Percentiles rank a stretch among this genome's conserved stretches.
Evolutionary conservation across 2,329 filamentous ascomycete genomes (phyloP).

Genomic region (Penicillium vulpinum): DNA sequence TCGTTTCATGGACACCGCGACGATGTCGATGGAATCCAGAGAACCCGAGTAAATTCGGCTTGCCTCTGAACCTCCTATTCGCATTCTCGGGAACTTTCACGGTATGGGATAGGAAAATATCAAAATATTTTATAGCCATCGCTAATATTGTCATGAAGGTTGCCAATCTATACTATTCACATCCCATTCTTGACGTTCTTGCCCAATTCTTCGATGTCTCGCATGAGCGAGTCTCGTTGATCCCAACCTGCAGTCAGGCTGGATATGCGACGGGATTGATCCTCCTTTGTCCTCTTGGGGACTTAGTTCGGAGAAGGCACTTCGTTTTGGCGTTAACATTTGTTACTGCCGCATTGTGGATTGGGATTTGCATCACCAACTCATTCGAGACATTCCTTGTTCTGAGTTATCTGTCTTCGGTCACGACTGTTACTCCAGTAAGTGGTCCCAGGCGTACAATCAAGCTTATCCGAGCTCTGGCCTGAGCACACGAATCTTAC

Average conservation of each 20-base stretch:
- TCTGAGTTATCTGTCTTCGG: constrained; percentile 70
- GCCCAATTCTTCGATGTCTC: constrained; percentile 69
- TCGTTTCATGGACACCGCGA: constrained; percentile 61
- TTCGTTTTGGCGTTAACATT: constrained; percentile 69
- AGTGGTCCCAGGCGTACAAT: neutral
- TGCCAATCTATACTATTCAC: constrained; percentile 78
- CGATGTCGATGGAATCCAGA: constrained; percentile 68
- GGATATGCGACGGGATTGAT: constrained; percentile 74
- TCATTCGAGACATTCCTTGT: constrained; percentile 65
- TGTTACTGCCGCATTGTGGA: constrained; percentile 66
- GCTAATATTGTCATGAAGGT: constrained; percentile 51
- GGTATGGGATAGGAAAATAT: constrained; percentile 6
- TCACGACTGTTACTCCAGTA: constrained; percentile 74
- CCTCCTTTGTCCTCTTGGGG: constrained; percentile 74
- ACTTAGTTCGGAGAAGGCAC: constrained; percentile 64
- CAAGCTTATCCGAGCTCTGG: neutral
- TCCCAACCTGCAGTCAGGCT: constrained; percentile 76
- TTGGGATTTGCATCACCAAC: constrained; percentile 69
- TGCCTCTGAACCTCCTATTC: constrained; percentile 69
- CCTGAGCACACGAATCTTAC: neutral
- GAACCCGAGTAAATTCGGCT: constrained; percentile 66
- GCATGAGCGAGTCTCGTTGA: constrained; percentile 65
- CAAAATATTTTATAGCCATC: neutral
- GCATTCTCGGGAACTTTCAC: constrained; percentile 50
- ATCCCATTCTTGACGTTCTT: constrained; percentile 75